Evolutionary conservation across 768 basidiomycete species (phyloP).

Genomic region (Brasilioporus rufonigricans): DNA sequence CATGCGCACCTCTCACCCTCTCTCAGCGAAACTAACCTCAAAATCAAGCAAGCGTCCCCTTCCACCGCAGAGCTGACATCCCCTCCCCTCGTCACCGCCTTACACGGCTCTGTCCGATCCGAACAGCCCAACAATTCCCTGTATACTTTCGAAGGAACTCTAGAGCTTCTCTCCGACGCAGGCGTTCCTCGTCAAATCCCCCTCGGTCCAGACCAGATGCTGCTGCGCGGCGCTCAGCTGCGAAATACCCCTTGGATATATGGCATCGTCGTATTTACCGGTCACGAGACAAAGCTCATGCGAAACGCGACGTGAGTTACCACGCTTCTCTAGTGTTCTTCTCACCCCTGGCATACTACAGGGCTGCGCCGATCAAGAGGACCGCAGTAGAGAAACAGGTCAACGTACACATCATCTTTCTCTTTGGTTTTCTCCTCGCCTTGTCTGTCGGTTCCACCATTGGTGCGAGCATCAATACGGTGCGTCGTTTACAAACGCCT

Average conservation of each 20-base stretch:
- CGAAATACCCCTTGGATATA: slow-evolving; percentile 97
- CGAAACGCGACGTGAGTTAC: slow-evolving; percentile 88
- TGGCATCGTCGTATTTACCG: slow-evolving; percentile 90
- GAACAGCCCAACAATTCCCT: slow-evolving; percentile 98
- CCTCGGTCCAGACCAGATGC: slow-evolving; percentile 90
- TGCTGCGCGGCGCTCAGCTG: slow-evolving; percentile 92
- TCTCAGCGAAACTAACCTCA: slow-evolving; percentile 90
- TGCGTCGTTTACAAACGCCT: slow-evolving; percentile 31
- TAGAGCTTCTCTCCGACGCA: slow-evolving; percentile 56
- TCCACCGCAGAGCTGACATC: slow-evolving; percentile 77
- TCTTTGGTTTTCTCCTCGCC: slow-evolving; percentile 84
- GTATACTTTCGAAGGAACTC: slow-evolving; percentile 89
- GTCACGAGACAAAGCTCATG: slow-evolving; percentile 98
- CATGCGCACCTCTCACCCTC: background rate
- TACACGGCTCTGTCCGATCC: slow-evolving; percentile 84
- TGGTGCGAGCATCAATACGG: slow-evolving; percentile 84
- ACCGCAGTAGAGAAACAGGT: slow-evolving; percentile 96
- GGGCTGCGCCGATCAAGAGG: slow-evolving; percentile 94
- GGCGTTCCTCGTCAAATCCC: slow-evolving; percentile 79
- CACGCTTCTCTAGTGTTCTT: background rate
- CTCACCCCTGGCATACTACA: slow-evolving; percentile 24
- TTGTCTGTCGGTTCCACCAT: slow-evolving; percentile 90
- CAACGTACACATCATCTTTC: slow-evolving; percentile 92
- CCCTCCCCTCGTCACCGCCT: slow-evolving; percentile 65
- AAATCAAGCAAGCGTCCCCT: slow-evolving; percentile 94